Conservation (phyloP, 257 asterid species). For the Lavandula angustifolia region DNA sequence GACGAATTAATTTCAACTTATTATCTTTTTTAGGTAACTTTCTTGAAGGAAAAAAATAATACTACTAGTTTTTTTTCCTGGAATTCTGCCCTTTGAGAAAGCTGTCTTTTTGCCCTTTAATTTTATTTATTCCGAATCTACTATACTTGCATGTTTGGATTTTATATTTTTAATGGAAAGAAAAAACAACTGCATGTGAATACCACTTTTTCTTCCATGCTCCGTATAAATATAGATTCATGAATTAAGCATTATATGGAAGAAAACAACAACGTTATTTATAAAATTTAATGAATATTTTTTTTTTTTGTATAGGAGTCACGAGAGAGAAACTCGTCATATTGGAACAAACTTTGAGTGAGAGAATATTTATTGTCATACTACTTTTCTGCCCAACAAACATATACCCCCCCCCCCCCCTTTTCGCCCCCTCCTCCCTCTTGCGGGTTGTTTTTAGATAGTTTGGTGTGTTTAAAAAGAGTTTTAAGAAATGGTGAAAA, state of each 20-base stretch:
- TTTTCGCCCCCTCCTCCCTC: too few species aligned
- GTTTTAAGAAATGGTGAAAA: too few species aligned
- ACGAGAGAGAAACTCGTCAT: conserved; percentile 39
- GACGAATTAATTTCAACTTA: neutral
- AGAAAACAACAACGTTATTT: too few species aligned
- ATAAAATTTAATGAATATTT: too few species aligned
- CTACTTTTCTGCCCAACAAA: too few species aligned
- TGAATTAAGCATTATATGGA: too few species aligned
- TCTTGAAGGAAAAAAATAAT: neutral
- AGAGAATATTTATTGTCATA: conserved; percentile 47
- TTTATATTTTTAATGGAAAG: conserved; percentile 20
- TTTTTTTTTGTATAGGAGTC: too few species aligned
- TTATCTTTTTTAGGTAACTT: neutral
- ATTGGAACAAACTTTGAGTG: conserved; percentile 27
- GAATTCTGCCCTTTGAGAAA: conserved; percentile 27
- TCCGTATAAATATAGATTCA: too few species aligned
- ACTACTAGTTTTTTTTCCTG: conserved; percentile 20
- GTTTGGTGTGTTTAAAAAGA: too few species aligned
- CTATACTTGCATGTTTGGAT: conserved; percentile 29
- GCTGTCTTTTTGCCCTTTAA: conserved; percentile 35
- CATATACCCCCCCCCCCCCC: too few species aligned
- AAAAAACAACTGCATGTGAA: conserved; percentile 23
- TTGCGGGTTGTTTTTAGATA: too few species aligned
- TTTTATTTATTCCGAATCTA: conserved; percentile 31
- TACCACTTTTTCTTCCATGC: conserved; percentile 18